Percentiles rank a stretch among this genome's conserved stretches.
These are phyloP conservation scores for Deuterostichococcus epilithicus DNA, from an alignment of 139 green algal species.

Conservation along the genomic window DNA sequence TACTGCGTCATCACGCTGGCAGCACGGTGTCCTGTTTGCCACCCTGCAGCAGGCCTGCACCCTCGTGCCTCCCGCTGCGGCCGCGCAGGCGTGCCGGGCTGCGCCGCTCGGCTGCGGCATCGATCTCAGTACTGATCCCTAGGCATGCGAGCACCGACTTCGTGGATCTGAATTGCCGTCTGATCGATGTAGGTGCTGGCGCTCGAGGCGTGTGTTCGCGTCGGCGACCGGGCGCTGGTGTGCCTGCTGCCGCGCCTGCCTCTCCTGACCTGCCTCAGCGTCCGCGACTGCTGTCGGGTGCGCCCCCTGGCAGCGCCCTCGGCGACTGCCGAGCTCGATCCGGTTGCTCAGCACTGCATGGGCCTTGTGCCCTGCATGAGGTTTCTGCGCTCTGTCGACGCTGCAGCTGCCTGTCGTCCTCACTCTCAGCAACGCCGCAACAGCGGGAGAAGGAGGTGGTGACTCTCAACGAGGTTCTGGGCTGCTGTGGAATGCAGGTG, in stretches of 20 bases:
- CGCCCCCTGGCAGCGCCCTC: not conserved
- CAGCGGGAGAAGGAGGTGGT: not conserved
- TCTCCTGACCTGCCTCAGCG: not conserved
- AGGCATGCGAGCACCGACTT: no score
- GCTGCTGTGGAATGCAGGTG: conserved; percentile 1
- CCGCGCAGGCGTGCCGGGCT: no score
- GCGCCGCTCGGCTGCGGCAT: no score
- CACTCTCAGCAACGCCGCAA: not conserved
- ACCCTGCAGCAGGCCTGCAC: no score
- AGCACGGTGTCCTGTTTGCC: no score
- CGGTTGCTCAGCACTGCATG: not conserved
- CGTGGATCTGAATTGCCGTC: no score
- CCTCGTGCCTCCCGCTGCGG: no score
- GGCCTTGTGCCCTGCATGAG: not conserved
- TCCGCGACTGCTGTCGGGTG: conserved; percentile 7
- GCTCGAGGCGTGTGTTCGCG: conserved; percentile 6
- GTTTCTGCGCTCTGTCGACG: not conserved
- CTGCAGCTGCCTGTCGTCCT: not conserved
- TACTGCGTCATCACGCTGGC: no score
- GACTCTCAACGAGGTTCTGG: not conserved
- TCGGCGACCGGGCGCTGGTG: conserved; percentile 12
- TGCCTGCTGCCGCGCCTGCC: conserved; percentile 12
- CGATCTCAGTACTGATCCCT: no score
- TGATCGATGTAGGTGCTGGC: no score
- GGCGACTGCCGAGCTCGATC: not conserved